Base-by-base conservation (phyloP, 2,329 filamentous ascomycete species). In the Calonectria pauciramosa region DNA sequence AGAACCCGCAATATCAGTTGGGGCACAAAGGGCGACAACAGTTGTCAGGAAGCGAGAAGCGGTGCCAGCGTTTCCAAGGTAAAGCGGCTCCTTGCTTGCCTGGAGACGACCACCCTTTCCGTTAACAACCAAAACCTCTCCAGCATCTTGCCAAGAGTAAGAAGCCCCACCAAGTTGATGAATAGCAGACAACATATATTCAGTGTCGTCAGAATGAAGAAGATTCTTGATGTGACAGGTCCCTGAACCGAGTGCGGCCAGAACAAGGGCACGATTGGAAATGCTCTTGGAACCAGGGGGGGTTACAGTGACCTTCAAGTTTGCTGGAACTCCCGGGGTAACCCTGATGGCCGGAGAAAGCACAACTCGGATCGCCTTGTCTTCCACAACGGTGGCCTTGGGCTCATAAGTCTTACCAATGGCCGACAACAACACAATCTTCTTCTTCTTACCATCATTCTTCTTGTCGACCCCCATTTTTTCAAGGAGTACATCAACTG, bases 401-500 rank as follows among this genome's bases (percentile, higher is more conserved):
- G 92, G 94, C 86, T 99, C 97, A 82, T 96, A 87, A 0, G 96
- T 97, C 81, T 93, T 92, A 72, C 97, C 97, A 82, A 99, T 98
- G 16, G 94, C 94, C 0, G 96, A 96, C 14, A 99, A 89, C 10
- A 99, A 90, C 9, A 98, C 96, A 76, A 99, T 94, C 86, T 98
- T 99, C 89, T 99, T 99, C 85, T 96, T 96, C 73, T 91, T 91
- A 2, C 97, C 97, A 56, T 98, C 94, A 78, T 99, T 99, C 89
- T 99, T 99, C 90, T 99, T 99, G 86, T 99, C 97, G 11, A 99
- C 94, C 0, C 94, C 96, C 97, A 99, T 99, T 84, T 98, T 98
- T 78, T 94, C 90, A 71, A 99, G 90, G 67, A 99, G 86, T 44
- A 94, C 91, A 79, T 98, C 95, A 3, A 98, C 95, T 0, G 94